These are phyloP conservation scores for Aureobasidium sp. DNA, from an alignment of 2,329 filamentous ascomycete genomes.

Conservation along the genomic window DNA sequence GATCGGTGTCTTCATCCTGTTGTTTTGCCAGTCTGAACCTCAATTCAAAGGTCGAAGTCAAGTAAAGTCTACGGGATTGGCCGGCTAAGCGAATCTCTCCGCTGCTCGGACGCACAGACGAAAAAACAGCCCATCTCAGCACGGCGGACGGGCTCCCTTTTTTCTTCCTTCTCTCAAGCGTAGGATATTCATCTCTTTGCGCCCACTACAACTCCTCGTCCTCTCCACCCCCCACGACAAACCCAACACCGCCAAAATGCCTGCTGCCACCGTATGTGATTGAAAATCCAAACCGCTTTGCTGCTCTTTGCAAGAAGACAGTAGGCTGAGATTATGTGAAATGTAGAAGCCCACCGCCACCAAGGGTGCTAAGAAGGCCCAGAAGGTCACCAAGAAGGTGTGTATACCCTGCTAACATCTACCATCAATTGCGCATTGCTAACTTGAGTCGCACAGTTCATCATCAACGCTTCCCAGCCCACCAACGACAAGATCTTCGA, in stretches of 20 bases:
- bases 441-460: constrained; percentile 53
- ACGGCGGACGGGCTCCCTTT: neutral
- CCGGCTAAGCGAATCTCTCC: neutral
- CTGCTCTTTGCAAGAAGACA: constrained; percentile 54
- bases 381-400: constrained; percentile 82
- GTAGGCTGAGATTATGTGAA: constrained; percentile 73
- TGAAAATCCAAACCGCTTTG: constrained; percentile 81
- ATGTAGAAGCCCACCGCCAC: constrained; percentile 45
- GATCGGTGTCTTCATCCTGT: neutral
- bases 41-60: neutral
- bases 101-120: neutral
- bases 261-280: constrained; percentile 50
- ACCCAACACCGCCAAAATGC: constrained; percentile 56
- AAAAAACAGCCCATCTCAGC: neutral
- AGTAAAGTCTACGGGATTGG: neutral
- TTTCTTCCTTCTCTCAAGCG: constrained; percentile 39
- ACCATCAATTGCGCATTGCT: neutral
- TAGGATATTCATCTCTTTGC: constrained; percentile 91
- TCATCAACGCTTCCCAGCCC: constrained; percentile 99
- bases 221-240: constrained; percentile 15
- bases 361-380: constrained; percentile 37
- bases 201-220: constrained; percentile 35
- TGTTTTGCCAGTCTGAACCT: neutral
- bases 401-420: neutral
- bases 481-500: constrained; percentile 99